Conservation (phyloP, 2,329 filamentous ascomycete genomes). For the Aspergillus quadrilineatus region DNA sequence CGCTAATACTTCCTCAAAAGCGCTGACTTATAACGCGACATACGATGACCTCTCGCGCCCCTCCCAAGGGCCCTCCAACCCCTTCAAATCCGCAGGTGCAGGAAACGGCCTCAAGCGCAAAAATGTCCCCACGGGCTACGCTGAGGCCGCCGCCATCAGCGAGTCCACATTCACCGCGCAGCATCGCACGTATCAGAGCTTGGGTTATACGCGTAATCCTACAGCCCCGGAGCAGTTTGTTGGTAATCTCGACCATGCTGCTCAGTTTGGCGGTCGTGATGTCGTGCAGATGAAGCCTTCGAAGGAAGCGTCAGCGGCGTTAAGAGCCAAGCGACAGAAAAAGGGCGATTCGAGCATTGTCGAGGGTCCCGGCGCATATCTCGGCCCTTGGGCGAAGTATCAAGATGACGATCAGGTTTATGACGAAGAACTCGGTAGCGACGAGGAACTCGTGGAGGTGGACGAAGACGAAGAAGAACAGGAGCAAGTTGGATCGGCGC, state of each 20-base stretch:
- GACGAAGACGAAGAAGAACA: constrained; percentile 52
- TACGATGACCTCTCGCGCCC: constrained; percentile 70
- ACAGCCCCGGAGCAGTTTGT: constrained; percentile 44
- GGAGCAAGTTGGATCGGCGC: constrained; percentile 34
- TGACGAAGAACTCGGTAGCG: constrained; percentile 71
- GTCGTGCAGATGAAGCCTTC: constrained; percentile 56
- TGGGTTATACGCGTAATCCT: constrained; percentile 54
- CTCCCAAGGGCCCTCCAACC: constrained; percentile 68
- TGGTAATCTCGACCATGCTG: constrained; percentile 49
- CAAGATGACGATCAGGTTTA: constrained; percentile 69
- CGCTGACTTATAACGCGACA: constrained; percentile 58
- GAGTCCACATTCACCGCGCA: constrained; percentile 87
- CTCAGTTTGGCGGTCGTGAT: constrained; percentile 50
- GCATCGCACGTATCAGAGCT: constrained; percentile 76
- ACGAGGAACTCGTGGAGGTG: constrained; percentile 74
- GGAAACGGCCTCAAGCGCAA: constrained; percentile 66
- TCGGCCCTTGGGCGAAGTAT: constrained; percentile 93
- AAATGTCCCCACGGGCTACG: constrained; percentile 79
- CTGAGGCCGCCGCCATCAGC: constrained; percentile 83
- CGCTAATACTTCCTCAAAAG: constrained; percentile 51
- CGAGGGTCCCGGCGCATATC: constrained; percentile 83
- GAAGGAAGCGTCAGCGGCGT: constrained; percentile 69
- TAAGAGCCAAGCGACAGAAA: constrained; percentile 73
- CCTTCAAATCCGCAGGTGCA: constrained; percentile 64
- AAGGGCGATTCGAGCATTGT: constrained; percentile 83